These are phyloP conservation scores for Phaffomyces thermotolerans DNA, from an alignment of 805 yeast genomes.

Conservation along the genomic window DNA sequence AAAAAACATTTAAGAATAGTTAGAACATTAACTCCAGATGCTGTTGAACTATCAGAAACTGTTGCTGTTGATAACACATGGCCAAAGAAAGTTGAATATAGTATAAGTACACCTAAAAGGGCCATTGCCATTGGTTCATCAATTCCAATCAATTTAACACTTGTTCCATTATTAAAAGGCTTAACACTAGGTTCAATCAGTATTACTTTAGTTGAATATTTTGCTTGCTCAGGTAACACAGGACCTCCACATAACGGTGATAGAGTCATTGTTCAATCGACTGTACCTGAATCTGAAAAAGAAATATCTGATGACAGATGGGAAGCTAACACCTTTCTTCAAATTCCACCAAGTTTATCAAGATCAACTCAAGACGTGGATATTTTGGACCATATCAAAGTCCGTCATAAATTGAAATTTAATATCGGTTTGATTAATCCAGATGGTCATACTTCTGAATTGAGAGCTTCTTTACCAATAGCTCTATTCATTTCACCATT, in stretches of 20 bases:
- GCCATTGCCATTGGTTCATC: conserved; percentile 87
- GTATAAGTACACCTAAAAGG: conserved; percentile 76
- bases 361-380: conserved; percentile 85
- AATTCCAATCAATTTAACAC: conserved; percentile 56
- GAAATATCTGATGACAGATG: conserved; percentile 48
- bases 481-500: conserved; percentile 74
- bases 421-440: conserved; percentile 73
- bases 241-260: conserved; percentile 59
- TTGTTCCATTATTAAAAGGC: conserved; percentile 81
- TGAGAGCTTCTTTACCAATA: conserved; percentile 85
- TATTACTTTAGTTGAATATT: conserved; percentile 61
- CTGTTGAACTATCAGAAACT: conserved; percentile 83
- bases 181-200: conserved; percentile 68
- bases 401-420: conserved; percentile 83
- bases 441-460: conserved; percentile 88
- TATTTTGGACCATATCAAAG: conserved; percentile 60
- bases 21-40: conserved; percentile 81
- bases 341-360: conserved; percentile 65
- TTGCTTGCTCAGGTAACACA: conserved; percentile 49
- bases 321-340: conserved; percentile 58
- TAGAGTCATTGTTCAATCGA: conserved; percentile 48
- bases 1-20: conserved; percentile 73
- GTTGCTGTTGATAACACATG: conserved; percentile 91
- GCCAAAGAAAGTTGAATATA: conserved; percentile 91
- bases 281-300: conserved; percentile 27